Conservation (phyloP, 352 stramenopile species). For the Discostella stelligera region DNA sequence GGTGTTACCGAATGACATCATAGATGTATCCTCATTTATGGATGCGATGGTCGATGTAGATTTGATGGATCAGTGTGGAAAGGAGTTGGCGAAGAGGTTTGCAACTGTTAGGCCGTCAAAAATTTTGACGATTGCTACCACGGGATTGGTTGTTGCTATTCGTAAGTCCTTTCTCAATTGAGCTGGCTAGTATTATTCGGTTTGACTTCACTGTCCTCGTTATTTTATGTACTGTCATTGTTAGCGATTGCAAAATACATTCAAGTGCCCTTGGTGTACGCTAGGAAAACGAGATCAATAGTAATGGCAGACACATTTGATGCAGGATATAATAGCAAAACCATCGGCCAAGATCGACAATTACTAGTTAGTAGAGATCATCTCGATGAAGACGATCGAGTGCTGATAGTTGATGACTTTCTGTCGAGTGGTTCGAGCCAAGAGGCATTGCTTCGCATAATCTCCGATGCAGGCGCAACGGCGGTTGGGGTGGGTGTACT, state of each 20-base stretch:
- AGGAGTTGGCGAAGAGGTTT: conserved; percentile 77
- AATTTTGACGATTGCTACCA: conserved; percentile 83
- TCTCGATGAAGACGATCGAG: conserved; percentile 72
- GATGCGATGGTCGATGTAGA: conserved; percentile 80
- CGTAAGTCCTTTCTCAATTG: conserved; percentile 27
- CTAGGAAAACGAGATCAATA: conserved; percentile 81
- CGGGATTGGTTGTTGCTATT: conserved; percentile 76
- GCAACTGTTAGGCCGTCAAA: conserved; percentile 72
- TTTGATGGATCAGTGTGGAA: conserved; percentile 83
- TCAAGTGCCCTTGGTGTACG: conserved; percentile 82
- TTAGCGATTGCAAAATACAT: conserved; percentile 81
- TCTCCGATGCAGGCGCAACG: conserved; percentile 76
- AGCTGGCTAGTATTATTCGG: not conserved
- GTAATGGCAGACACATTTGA: conserved; percentile 84
- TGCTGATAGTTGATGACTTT: conserved; percentile 84
- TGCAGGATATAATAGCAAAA: conserved; percentile 79
- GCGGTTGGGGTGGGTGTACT: conserved; percentile 79
- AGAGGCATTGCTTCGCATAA: conserved; percentile 80
- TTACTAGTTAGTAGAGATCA: conserved; percentile 80
- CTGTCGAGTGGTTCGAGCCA: conserved; percentile 79
- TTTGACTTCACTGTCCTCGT: not conserved
- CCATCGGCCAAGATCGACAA: conserved; percentile 75
- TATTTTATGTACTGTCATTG: conserved; percentile 1
- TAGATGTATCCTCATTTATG: conserved; percentile 84
- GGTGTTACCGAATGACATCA: conserved; percentile 83